Base-by-base conservation (phyloP, 768 basidiomycete species). In the Russula olivacea region DNA sequence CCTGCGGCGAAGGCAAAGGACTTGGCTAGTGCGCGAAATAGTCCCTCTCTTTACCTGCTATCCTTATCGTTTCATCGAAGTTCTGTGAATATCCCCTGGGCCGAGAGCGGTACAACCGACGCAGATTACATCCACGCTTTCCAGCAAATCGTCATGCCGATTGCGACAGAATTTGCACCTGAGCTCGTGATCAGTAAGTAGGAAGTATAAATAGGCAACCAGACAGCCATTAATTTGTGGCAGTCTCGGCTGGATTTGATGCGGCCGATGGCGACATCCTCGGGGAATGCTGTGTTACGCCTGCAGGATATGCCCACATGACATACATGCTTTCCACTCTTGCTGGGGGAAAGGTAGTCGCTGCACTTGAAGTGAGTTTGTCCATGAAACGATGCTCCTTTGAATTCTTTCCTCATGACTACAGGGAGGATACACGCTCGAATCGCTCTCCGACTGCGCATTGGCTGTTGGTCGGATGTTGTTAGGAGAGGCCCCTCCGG, bases 231-330 rank as follows among this genome's bases (percentile, higher is more conserved):
- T 49, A 41, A 51, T 51, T 30, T 23, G 11, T 8, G 53, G 2
- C 70, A 99, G 97, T 99, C 70, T 98, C 96, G 9, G 93, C 97
- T 19, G 97, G 97, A 3, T 99, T 98, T 71, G 97, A 99, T 70
- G 97, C 97, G 10, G 97, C 97, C 0, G 83, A 81, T 32, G 97
- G 97, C 4, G 97, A 99, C 70, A 84, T 86, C 41, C 80, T 99
- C 4, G 97, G 97, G 40, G 89, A 88, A 75, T 98, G 95, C 69
- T 79, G 85, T 67, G 95, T 99, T 63, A 82, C 91, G 5, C 97
- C 97, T 0, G 82, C 86, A 19, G 97, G 95, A 5, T 99, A 93
- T 73, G 93, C 93, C 0, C 97, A 98, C 69, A 98, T 99, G 95
- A 97, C 97, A 7, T 91, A 98, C 71, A 96, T 99, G 93, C 80